phyloP scores from a whole-genome alignment of 495 filamentous ascomycete species.

The Aspergillus leporis region DNA sequence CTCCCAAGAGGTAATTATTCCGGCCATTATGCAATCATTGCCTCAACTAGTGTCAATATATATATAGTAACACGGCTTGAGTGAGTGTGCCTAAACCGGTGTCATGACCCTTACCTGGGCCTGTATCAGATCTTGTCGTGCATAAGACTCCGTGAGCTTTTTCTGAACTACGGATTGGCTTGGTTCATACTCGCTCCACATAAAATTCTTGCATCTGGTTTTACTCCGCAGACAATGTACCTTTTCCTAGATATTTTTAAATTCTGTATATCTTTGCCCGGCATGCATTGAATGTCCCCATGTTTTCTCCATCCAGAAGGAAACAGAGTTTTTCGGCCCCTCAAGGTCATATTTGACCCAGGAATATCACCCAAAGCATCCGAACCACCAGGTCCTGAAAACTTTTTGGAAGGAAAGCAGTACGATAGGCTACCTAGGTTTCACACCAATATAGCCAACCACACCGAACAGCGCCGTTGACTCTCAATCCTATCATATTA shows the following conservation, averaged over 20 bases:
- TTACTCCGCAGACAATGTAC: not conserved
- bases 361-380: not conserved
- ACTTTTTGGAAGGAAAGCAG: not conserved
- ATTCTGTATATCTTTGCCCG: not conserved
- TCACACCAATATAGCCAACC: slow-evolving; percentile 13
- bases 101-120: not conserved
- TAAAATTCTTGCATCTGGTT: not conserved
- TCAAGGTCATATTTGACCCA: not conserved
- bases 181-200: not conserved
- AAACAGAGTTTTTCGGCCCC: not conserved
- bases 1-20: not conserved
- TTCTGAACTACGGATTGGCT: not conserved
- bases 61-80: slow-evolving; percentile 4
- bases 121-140: not conserved
- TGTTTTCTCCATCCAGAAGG: not conserved
- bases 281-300: not conserved
- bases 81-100: too few species aligned
- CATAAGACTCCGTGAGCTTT: not conserved
- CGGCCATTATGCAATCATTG: slow-evolving; percentile 3
- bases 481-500: not conserved
- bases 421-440: not conserved
- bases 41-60: not conserved
- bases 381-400: not conserved
- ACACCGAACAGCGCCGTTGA: not conserved
- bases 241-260: not conserved